phyloP scores from a whole-genome alignment of 179 eudicot species.

The Heliamphora pulchella region DNA sequence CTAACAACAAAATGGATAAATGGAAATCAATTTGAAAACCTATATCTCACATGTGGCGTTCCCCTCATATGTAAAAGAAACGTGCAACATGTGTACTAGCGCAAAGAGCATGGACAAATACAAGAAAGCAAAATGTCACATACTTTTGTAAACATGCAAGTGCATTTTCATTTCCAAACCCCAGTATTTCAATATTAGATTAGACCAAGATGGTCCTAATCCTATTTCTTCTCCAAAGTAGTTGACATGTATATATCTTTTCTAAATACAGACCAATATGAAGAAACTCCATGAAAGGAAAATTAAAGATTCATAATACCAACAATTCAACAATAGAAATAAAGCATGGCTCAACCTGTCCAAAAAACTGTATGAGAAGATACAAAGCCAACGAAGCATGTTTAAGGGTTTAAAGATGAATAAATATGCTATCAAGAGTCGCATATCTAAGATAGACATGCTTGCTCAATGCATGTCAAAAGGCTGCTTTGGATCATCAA shows the following conservation, averaged over 20 bases:
- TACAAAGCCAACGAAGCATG: neutral
- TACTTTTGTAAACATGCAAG: neutral
- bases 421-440: neutral
- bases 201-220: neutral
- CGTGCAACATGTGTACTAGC: conserved; percentile 3
- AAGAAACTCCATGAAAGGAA: neutral
- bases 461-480: neutral
- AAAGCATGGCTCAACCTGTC: too few species aligned
- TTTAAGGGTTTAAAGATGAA: neutral
- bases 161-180: neutral
- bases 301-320: neutral
- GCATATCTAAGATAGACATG: neutral
- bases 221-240: neutral
- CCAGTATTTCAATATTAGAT: neutral
- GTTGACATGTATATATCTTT: too few species aligned
- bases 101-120: neutral
- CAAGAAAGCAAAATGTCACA: conserved; percentile 8
- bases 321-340: too few species aligned
- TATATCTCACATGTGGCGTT: neutral
- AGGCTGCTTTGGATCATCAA: neutral
- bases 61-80: neutral
- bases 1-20: neutral
- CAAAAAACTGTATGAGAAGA: neutral
- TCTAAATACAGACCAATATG: too few species aligned
- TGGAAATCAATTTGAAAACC: neutral